These are phyloP conservation scores for Hypericum androsaemum DNA, from an alignment of 345 rosid species.

Conservation along the genomic window DNA sequence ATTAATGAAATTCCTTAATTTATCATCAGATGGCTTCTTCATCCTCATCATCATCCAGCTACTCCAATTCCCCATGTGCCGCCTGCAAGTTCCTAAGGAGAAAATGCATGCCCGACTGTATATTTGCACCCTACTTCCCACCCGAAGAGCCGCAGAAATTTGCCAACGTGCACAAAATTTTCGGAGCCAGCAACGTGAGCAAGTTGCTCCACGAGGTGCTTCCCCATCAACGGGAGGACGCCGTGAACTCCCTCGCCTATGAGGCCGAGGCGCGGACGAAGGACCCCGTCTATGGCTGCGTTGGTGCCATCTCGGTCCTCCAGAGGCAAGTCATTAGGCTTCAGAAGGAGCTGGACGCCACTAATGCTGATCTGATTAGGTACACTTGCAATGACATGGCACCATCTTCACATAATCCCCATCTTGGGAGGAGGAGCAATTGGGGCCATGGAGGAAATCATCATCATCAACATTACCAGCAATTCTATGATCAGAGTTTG, in stretches of 20 bases:
- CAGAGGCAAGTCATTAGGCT: too few species aligned
- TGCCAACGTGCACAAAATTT: background rate
- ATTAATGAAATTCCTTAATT: too few species aligned
- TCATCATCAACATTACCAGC: background rate
- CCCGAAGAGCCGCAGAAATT: constrained; percentile 22
- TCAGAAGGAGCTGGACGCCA: too few species aligned
- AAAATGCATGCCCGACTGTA: constrained; percentile 24
- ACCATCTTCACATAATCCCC: background rate
- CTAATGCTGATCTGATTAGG: too few species aligned
- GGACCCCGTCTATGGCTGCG: too few species aligned
- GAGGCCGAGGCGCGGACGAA: too few species aligned
- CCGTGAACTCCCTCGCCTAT: too few species aligned
- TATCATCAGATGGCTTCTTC: constrained; percentile 14
- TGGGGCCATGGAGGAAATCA: constrained; percentile 12
- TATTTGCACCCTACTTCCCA: constrained; percentile 25
- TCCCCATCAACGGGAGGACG: too few species aligned
- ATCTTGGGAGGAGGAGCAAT: constrained; percentile 18
- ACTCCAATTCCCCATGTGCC: constrained; percentile 25
- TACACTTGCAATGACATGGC: too few species aligned
- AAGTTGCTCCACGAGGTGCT: too few species aligned
- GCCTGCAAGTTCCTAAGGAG: constrained; percentile 29
- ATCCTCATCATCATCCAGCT: background rate
- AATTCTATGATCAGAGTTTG: constrained; percentile 8
- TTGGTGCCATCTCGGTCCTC: too few species aligned
- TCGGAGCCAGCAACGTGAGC: too few species aligned